These are phyloP conservation scores for Thamnidium elegans DNA, from an alignment of 192 early-diverging fungal species.

Conservation along the genomic window DNA sequence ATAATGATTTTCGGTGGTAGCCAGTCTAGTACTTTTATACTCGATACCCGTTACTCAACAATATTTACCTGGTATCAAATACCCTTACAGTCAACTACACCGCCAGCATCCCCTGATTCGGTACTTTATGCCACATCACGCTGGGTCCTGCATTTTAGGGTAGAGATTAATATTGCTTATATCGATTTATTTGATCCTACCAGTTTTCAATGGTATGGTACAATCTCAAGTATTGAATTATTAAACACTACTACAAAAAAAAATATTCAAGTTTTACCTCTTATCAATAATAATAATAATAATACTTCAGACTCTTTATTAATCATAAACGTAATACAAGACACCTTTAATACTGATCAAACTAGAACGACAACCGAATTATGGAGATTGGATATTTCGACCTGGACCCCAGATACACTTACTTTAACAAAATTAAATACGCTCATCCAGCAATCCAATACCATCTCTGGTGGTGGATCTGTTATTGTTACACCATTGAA, in stretches of 20 bases:
- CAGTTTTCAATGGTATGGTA: neutral
- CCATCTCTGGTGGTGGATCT: no score
- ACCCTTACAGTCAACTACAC: neutral
- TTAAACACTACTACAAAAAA: no score
- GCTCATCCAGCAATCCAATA: no score
- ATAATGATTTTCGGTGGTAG: conserved; percentile 1
- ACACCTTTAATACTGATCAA: no score
- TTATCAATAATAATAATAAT: no score
- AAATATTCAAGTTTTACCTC: no score
- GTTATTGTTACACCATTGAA: neutral
- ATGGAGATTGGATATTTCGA: no score
- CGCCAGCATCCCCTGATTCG: neutral
- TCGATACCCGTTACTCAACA: neutral
- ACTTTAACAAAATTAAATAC: no score
- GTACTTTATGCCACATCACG: conserved; percentile 1
- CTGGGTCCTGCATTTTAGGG: conserved; percentile 10
- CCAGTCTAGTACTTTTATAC: neutral
- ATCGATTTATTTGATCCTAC: neutral
- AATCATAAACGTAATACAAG: no score
- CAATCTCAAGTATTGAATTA: neutral
- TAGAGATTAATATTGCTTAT: neutral
- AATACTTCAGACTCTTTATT: no score
- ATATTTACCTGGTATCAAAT: neutral
- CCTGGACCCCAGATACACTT: no score
- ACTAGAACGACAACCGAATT: no score